Evolutionary conservation across 352 stramenopile genomes (phyloP), one percentile per base, ranked within the genome.

Genomic region (Phytophthora megakarya): DNA sequence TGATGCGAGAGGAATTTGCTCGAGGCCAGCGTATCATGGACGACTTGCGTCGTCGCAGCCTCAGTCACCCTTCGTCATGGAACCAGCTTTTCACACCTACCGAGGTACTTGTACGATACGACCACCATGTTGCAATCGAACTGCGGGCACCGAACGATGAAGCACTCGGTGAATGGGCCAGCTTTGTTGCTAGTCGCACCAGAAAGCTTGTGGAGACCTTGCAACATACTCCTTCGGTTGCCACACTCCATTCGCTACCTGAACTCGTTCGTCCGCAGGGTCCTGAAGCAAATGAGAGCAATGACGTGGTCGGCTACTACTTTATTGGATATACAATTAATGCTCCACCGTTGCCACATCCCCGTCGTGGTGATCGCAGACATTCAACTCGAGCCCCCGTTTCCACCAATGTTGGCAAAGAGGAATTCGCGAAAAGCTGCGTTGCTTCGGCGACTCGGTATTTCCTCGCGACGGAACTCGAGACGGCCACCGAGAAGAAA

Each of bases 121-220:
- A 95, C 45, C 80, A 95, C 67, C 88, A 95, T 56, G 47, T 96
- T 16, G 72, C 82, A 8, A 64, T 95, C n/a, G 72, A 90, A 50
- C 23, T 96, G 19, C 38, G 64, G 10, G 79, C 81, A 11, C 49
- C 72, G n/a, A 78, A 54, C 47, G 84, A 91, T 5, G 78, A 90
- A 35, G 68, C 83, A 13, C 54, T 93, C 22, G 75, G 56, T 26
- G 78, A 90, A 59, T 92, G 83, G 78, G 75, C 78, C 8, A 89
- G 79, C 43, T 93, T 93, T 65, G 84, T 96, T 7, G 79, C 81
- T 16, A 93, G 84, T 39, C 84, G 86, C n/a, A 90, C 82, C 19
- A 83, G 88, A 12, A 94, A 94, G 58, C 68, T 96, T 11, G 88
- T 96, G 18, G 83, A 95, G 56, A 88, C 84, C 10, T 67, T 96